Percentiles rank a stretch among this genome's conserved stretches.
Evolutionary conservation across 495 filamentous ascomycete genomes (phyloP).

Genomic region (Aspergillus homomorphus): DNA sequence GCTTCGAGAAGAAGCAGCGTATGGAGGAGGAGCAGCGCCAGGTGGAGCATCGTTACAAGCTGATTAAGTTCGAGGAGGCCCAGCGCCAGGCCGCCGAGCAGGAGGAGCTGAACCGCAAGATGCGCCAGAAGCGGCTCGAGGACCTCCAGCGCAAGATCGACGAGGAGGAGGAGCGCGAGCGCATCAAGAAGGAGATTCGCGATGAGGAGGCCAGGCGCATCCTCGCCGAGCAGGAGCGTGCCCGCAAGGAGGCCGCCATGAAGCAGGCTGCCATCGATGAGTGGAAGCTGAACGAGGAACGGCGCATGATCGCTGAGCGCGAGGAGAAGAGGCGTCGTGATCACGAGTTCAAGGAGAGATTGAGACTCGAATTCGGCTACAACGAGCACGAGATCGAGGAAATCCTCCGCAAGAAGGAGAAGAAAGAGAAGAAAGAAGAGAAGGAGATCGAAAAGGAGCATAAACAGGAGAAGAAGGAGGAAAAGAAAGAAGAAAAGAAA

Average conservation of each 20-base stretch:
- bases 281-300: conserved; percentile 54
- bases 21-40: conserved; percentile 31
- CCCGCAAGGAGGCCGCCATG: conserved; percentile 48
- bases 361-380: conserved; percentile 39
- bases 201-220: conserved; percentile 35
- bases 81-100: conserved; percentile 32
- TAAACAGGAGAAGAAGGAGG: conserved; percentile 44
- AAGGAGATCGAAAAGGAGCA: conserved; percentile 46
- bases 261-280: conserved; percentile 54
- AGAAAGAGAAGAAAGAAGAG: conserved; percentile 47
- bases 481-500: conserved; percentile 44
- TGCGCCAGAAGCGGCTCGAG: conserved; percentile 23
- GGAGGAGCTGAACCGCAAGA: conserved; percentile 17
- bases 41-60: conserved; percentile 28
- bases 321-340: conserved; percentile 43
- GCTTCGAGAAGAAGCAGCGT: conserved; percentile 33
- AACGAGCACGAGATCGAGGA: conserved; percentile 50
- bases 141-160: conserved; percentile 39
- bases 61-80: conserved; percentile 33
- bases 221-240: conserved; percentile 38
- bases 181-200: conserved; percentile 34
- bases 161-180: conserved; percentile 43
- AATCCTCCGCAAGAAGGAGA: conserved; percentile 55
- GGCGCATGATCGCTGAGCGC: conserved; percentile 22
- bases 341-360: conserved; percentile 44